Evolutionary conservation across 2,329 filamentous ascomycete genomes (phyloP).

Genomic region (Verticillium alfalfae): DNA sequence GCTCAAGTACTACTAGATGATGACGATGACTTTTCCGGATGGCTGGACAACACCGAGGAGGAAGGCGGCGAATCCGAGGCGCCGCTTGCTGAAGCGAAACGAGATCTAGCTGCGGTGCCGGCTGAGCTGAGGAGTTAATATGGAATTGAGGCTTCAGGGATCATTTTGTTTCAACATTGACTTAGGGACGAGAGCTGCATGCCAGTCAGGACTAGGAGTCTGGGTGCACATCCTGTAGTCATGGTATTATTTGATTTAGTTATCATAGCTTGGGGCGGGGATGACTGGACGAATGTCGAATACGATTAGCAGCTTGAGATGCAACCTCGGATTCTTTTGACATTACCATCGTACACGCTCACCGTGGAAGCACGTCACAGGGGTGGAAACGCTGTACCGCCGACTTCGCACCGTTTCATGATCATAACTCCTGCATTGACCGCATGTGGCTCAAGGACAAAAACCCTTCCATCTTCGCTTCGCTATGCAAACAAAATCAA

Average conservation of each 20-base stretch:
- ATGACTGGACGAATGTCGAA: neutral
- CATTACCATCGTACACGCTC: no score
- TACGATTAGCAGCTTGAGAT: neutral
- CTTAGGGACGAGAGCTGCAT: no score
- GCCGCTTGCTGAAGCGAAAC: neutral
- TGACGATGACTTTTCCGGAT: conserved; percentile 10
- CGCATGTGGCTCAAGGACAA: no score
- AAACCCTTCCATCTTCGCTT: no score
- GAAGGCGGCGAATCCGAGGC: neutral
- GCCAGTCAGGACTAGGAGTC: no score
- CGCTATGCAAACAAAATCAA: neutral
- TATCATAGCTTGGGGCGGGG: neutral
- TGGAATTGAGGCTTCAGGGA: neutral
- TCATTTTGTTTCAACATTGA: no score
- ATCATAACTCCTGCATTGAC: no score
- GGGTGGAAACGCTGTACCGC: no score
- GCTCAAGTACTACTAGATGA: neutral
- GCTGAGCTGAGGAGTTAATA: neutral
- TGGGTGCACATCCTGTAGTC: no score
- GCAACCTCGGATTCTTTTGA: neutral
- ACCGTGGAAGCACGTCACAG: neutral
- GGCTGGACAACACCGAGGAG: conserved; percentile 9
- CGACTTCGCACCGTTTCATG: no score
- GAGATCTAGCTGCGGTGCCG: neutral
- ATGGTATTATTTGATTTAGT: neutral